Percentiles rank a stretch among this genome's conserved stretches.
These are phyloP conservation scores for Hypomyces perniciosus DNA, from an alignment of 2,329 filamentous ascomycete species.

Conservation along the genomic window DNA sequence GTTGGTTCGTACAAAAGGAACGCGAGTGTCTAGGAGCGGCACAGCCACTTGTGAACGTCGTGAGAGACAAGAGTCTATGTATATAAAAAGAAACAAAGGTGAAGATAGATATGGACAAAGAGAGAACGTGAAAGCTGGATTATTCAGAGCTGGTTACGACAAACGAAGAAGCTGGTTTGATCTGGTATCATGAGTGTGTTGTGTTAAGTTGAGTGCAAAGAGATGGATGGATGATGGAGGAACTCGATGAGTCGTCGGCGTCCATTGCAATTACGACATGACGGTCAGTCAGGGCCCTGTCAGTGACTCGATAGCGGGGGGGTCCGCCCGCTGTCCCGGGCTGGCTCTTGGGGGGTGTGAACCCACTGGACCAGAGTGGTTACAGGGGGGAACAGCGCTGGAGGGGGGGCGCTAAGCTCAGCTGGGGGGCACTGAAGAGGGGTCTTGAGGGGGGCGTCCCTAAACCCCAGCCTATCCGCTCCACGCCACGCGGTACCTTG, in stretches of 20 bases:
- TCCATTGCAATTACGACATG: slow-evolving; percentile 5
- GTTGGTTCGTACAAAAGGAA: background rate
- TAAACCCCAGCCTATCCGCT: slow-evolving; percentile 1
- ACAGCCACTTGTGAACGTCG: background rate
- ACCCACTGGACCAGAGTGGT: background rate
- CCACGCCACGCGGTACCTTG: slow-evolving; percentile 12
- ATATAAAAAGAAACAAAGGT: slow-evolving; percentile 7
- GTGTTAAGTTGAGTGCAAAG: slow-evolving; percentile 3
- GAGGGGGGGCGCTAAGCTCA: slow-evolving; percentile 9
- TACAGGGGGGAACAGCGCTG: background rate
- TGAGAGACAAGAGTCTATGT: slow-evolving; percentile 7
- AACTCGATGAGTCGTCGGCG: slow-evolving; percentile 10
- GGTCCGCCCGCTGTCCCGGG: background rate
- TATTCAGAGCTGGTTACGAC: slow-evolving; percentile 8
- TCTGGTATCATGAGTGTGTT: slow-evolving; percentile 6
- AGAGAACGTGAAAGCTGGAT: background rate
- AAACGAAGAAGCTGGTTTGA: slow-evolving; percentile 7
- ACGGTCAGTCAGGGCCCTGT: slow-evolving; percentile 3
- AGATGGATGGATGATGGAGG: slow-evolving; percentile 9
- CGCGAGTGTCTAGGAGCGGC: background rate
- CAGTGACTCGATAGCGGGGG: slow-evolving; percentile 12
- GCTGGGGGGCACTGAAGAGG: background rate
- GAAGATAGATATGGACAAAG: background rate
- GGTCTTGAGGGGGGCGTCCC: background rate
- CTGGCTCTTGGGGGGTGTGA: slow-evolving; percentile 7